Base-by-base conservation (phyloP, 2,329 filamentous ascomycete species). In the Colletotrichum tabaci region DNA sequence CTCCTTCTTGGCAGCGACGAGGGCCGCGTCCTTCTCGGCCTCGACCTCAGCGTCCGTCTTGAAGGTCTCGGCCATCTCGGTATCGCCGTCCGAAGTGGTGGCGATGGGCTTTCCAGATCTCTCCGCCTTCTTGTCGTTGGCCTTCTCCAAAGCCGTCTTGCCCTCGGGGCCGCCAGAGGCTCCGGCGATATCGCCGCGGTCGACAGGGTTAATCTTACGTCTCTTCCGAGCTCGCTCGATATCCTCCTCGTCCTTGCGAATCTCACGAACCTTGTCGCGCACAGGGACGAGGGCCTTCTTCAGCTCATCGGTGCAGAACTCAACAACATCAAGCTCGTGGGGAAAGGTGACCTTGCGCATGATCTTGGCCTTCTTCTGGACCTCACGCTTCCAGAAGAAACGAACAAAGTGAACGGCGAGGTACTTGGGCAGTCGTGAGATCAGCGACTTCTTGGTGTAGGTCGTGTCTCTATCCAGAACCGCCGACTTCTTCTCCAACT, bases 341-440 rank as follows among this genome's bases (percentile, higher is more conserved):
- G 96, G 96, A 80, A 99, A 99, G 0, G 94, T 96, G 68, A 99
- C 96, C 84, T 98, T 99, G 80, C 95, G 94, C 94, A 99, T 96
- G 77, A 99, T 99, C 88, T 99, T 99, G 75, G 96, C 95, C 87
- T 99, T 99, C 87, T 98, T 98, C 82, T 97, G 93, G 4, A 94
- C 95, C 76, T 97, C 94, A 57, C 93, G 91, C 80, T 97, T 96
- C 96, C 96, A 99, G 86, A 96, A 98, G 85, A 99, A 99, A 74
- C 96, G 94, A 67, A 99, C 94, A 81, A 99, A 98, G 82, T 99
- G 96, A 4, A 99, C 94, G 0, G 96, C 96, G 55, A 99, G 88
- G 80, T 99, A 98, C 82, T 98, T 97, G 21, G 96, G 96, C 60
- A 98, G 86, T 23, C 96, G 92, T 13, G 95, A 90, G 77, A 99